These are phyloP conservation scores for Septoria petroselini DNA, from an alignment of 2,329 filamentous ascomycete species.

Conservation along the genomic window DNA sequence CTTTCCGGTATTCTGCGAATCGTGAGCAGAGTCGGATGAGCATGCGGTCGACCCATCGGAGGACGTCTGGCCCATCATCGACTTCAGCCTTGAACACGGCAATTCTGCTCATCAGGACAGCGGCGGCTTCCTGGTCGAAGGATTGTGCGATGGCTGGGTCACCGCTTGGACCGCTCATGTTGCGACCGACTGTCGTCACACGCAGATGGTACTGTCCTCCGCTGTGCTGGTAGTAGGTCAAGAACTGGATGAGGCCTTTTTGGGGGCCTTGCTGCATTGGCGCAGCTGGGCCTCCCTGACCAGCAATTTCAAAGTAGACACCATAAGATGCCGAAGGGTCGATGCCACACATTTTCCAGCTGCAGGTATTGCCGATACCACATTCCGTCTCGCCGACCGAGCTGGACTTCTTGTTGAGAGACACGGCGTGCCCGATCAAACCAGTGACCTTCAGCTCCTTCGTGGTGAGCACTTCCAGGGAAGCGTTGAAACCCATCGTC, in stretches of 20 bases:
- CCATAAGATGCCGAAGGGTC: constrained; percentile 92
- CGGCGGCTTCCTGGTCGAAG: constrained; percentile 96
- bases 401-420: constrained; percentile 94
- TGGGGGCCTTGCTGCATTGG: constrained; percentile 80
- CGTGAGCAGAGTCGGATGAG: constrained; percentile 92
- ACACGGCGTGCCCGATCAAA: constrained; percentile 92
- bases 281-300: constrained; percentile 74
- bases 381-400: constrained; percentile 97
- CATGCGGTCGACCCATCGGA: constrained; percentile 98
- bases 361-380: constrained; percentile 96
- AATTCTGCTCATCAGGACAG: constrained; percentile 97
- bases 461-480: constrained; percentile 90
- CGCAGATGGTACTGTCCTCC: constrained; percentile 94
- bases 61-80: constrained; percentile 95
- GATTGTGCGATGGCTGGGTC: constrained; percentile 94
- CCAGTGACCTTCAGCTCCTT: constrained; percentile 98
- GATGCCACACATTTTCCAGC: constrained; percentile 99
- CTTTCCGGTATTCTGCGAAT: constrained; percentile 97
- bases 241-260: constrained; percentile 94
- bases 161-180: constrained; percentile 86
- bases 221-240: constrained; percentile 98
- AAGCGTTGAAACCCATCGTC: constrained; percentile 96
- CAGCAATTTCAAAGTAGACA: constrained; percentile 96
- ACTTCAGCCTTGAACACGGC: constrained; percentile 98
- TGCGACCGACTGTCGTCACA: constrained; percentile 88